Evolutionary conservation across 257 asterid genomes (phyloP), one percentile per base, ranked within the genome.

Genomic region (Prunella vulgaris): DNA sequence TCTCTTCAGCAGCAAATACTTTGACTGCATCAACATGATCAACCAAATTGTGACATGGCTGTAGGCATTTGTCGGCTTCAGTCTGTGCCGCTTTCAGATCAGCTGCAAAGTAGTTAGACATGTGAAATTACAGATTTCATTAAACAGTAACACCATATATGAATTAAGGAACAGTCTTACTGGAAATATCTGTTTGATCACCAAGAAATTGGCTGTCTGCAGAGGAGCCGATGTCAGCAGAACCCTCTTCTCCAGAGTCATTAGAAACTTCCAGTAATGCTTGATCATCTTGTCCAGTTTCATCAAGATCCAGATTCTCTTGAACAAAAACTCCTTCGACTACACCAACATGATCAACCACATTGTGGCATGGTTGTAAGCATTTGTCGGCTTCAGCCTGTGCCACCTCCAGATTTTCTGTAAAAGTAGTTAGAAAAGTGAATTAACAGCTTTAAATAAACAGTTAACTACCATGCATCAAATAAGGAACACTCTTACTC

Each of bases 361-460:
- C 76, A 66, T n/a, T 2, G 21, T 32, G 7, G 71, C 64, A 51
- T 46, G 51, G 25, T 49, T 44, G 57, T 18, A 44, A 0, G 13
- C 2, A 18, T 14, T 17, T 65, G 63, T 66, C 66, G 14, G 59
- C 73, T 64, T 71, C 77, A 51, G 52, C 65, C 21, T 63, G 66
- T 14, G 73, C 57, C 69, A 15, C 80, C 64, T 79, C 69, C 52
- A 66, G 56, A 42, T 58, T 71, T 64, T 68, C 84, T 77, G 78
- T 56, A 72, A n/a, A 46, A 74, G 32, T 5, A 69, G 21, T 48
- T 56, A 40, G 20, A 40, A 15, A 71, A 33, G 52, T 24, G 3
- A 66, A 22, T 6, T 15, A 4, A 10, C 1, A 54, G 52, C 59
- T 68, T 32, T 32, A 7, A 32, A 5, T 32, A 32, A 28, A 5